A percentile compares a stretch with the other conserved stretches of the same genome.
Conservation (phyloP, 305 asterid species). For the Andrographis paniculata region DNA sequence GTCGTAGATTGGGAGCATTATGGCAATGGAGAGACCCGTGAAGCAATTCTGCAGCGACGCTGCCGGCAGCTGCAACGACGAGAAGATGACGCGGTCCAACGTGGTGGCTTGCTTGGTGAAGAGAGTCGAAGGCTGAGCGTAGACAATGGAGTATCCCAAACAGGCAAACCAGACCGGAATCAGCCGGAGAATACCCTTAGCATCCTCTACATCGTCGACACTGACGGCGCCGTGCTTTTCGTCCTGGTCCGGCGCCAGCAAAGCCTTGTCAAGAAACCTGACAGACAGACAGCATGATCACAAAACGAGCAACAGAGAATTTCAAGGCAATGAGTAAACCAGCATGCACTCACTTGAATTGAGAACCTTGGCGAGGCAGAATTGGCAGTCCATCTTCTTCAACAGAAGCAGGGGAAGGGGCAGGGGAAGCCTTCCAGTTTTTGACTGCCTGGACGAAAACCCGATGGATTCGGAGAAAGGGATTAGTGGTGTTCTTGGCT, state of each 20-base stretch:
- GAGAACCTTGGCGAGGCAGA: slow-evolving; percentile 4
- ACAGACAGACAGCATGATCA: too few species aligned
- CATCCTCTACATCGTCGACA: slow-evolving; percentile 24
- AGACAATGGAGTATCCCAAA: slow-evolving; percentile 28
- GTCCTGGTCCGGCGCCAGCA: slow-evolving; percentile 17
- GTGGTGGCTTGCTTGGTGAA: slow-evolving; percentile 54
- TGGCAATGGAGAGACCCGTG: slow-evolving; percentile 8
- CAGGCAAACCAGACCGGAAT: slow-evolving; percentile 28
- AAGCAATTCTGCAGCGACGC: slow-evolving; percentile 31
- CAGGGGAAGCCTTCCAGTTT: slow-evolving; percentile 14
- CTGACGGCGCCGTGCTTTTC: slow-evolving; percentile 20
- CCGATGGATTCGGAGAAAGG: slow-evolving; percentile 23
- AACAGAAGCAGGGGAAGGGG: background rate
- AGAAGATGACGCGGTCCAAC: slow-evolving; percentile 26
- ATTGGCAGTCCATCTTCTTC: slow-evolving; percentile 15
- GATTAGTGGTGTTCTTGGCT: slow-evolving; percentile 7
- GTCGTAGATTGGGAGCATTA: slow-evolving; percentile 31
- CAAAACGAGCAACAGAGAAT: too few species aligned
- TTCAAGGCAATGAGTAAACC: too few species aligned
- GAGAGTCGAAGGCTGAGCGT: slow-evolving; percentile 31
- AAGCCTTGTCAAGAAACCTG: slow-evolving; percentile 32
- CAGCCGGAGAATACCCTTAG: slow-evolving; percentile 25
- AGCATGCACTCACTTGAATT: slow-evolving; percentile 17
- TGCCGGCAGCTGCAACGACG: slow-evolving; percentile 26
- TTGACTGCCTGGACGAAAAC: slow-evolving; percentile 21